phyloP scores from a whole-genome alignment of 2,329 filamentous ascomycete genomes.

The Ophiostoma piceae region DNA sequence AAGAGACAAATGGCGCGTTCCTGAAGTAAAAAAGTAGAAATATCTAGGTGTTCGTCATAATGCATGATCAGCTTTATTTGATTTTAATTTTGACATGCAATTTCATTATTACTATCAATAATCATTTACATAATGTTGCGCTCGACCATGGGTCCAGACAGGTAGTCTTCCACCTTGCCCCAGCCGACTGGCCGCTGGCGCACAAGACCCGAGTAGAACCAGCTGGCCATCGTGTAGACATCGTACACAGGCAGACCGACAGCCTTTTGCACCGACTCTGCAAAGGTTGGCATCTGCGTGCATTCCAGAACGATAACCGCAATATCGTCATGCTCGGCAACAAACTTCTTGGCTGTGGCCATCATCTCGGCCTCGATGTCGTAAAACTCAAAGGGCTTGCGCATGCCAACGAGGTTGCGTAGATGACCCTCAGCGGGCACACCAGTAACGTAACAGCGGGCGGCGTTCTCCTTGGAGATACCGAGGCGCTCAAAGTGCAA shows the following conservation, averaged over 20 bases:
- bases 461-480: slow-evolving; percentile 9
- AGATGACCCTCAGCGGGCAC: slow-evolving; percentile 14
- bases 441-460: slow-evolving; percentile 11
- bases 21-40: neutral
- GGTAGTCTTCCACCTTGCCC: neutral
- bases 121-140: neutral
- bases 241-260: slow-evolving; percentile 9
- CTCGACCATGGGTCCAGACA: neutral
- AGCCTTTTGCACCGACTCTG: neutral
- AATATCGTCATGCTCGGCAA: neutral
- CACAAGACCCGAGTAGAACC: slow-evolving; percentile 12
- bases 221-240: slow-evolving; percentile 13
- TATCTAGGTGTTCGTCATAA: neutral
- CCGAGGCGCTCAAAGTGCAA: slow-evolving; percentile 20
- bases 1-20: neutral
- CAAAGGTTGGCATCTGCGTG: slow-evolving; percentile 1
- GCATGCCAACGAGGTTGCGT: slow-evolving; percentile 11
- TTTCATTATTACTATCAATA: too few species aligned
- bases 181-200: neutral
- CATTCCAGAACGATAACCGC: neutral
- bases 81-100: neutral
- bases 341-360: slow-evolving; percentile 2
- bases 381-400: neutral
- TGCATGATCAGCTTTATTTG: neutral
- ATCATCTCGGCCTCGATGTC: slow-evolving; percentile 6